phyloP scores from a whole-genome alignment of 805 yeast species.

The Saccharomycopsis sp. region DNA sequence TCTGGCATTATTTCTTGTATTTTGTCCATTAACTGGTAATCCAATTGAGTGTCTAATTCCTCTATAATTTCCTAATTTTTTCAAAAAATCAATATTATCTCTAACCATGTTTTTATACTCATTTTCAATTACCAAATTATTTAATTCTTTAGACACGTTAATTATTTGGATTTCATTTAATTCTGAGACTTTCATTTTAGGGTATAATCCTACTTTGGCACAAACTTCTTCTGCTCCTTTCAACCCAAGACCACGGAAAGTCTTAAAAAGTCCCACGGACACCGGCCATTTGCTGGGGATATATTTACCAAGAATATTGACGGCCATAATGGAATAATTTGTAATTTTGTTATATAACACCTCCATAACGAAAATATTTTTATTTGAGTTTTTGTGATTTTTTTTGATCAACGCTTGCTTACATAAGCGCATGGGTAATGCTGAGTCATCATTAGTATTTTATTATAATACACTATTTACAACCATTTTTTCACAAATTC shows the following conservation, averaged over 20 bases:
- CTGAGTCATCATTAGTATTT: no score
- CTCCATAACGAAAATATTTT: not conserved
- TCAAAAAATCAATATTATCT: conserved; percentile 70
- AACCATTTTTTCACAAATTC: conserved; percentile 46
- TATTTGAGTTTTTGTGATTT: not conserved
- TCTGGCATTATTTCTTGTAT: conserved; percentile 80
- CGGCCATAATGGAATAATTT: no score
- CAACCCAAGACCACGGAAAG: conserved; percentile 81
- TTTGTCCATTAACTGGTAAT: conserved; percentile 78
- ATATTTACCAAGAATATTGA: conserved; percentile 42
- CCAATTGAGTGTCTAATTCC: conserved; percentile 88
- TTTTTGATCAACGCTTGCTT: no score
- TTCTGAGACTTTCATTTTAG: conserved; percentile 90
- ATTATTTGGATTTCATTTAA: conserved; percentile 78
- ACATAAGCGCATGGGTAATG: no score
- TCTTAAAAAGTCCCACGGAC: conserved; percentile 54
- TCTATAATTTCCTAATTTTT: conserved; percentile 70
- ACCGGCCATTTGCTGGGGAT: conserved; percentile 30
- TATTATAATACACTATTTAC: no score
- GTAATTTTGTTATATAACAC: no score
- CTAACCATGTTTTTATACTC: conserved; percentile 63
- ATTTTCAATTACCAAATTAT: conserved; percentile 75
- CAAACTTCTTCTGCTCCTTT: conserved; percentile 65
- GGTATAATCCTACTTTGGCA: conserved; percentile 83
- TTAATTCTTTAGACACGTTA: conserved; percentile 78